Evolutionary conservation across 345 rosid species (phyloP).

Genomic region (Abelmoschus esculentus): DNA sequence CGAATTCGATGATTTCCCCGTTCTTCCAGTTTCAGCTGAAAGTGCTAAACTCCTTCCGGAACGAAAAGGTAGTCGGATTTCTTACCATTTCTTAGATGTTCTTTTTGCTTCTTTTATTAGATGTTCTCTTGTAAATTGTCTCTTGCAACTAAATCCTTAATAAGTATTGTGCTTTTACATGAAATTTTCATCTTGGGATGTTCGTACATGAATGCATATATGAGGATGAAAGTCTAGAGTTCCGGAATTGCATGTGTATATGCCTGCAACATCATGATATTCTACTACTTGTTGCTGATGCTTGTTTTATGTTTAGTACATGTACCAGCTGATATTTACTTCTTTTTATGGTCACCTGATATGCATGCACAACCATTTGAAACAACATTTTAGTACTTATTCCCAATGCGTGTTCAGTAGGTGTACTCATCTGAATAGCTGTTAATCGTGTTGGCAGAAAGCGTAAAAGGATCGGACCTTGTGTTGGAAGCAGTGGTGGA

Average conservation of each 20-base stretch:
- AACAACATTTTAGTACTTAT: neutral
- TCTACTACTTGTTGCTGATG: neutral
- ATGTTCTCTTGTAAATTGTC: neutral
- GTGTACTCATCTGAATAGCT: neutral
- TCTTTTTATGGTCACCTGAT: neutral
- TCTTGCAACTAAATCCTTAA: neutral
- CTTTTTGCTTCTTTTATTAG: neutral
- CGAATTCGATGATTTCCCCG: constrained; percentile 28
- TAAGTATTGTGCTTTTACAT: neutral
- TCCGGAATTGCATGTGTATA: neutral
- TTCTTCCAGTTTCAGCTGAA: constrained; percentile 85
- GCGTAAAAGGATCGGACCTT: neutral
- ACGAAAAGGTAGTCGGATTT: constrained; percentile 35
- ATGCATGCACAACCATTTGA: too few relatives aligned
- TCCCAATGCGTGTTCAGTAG: neutral
- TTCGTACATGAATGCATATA: neutral
- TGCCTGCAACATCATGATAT: neutral
- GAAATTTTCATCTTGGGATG: neutral
- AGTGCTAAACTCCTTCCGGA: constrained; percentile 64
- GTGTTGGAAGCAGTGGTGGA: constrained; percentile 8
- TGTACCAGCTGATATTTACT: too few relatives aligned
- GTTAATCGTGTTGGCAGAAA: neutral
- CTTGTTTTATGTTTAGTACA: too few relatives aligned
- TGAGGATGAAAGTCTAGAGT: neutral
- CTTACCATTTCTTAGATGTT: neutral